Conservation (phyloP, 441 rosid species). For the Pelargonium fulgidum region DNA sequence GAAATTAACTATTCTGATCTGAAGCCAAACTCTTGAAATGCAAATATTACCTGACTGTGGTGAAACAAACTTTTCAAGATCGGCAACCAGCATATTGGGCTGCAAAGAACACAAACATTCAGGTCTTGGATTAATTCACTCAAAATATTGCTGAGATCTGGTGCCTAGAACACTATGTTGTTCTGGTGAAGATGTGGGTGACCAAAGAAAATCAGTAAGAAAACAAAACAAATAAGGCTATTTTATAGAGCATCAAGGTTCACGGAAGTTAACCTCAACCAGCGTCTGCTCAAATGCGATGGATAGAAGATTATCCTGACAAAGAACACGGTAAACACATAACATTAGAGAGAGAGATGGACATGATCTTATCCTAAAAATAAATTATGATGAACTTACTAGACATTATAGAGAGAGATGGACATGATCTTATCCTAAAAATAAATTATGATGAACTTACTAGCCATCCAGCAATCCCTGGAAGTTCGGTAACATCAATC, state of each 20-base stretch:
- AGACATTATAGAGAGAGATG: constrained; percentile 54
- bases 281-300: constrained; percentile 90
- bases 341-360: constrained; percentile 21
- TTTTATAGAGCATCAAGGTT: constrained; percentile 23
- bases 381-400: constrained; percentile 40
- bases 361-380: constrained; percentile 10
- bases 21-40: background rate
- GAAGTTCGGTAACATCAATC: constrained; percentile 77
- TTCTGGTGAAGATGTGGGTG: background rate
- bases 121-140: too few relatives aligned
- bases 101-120: constrained; percentile 29
- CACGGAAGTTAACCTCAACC: constrained; percentile 55
- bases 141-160: too few relatives aligned
- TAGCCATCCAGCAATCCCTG: constrained; percentile 97
- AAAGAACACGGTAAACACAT: constrained; percentile 30
- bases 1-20: constrained; percentile 3
- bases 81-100: constrained; percentile 97
- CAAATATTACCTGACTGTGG: constrained; percentile 44
- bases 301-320: constrained; percentile 74
- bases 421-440: constrained; percentile 9
- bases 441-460: constrained; percentile 40
- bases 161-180: too few relatives aligned
- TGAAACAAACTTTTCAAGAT: constrained; percentile 72
- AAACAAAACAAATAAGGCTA: background rate
- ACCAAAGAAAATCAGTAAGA: background rate